These are phyloP conservation scores for Metarhizium humberi DNA, from an alignment of 2,329 filamentous ascomycete species.

Conservation along the genomic window DNA sequence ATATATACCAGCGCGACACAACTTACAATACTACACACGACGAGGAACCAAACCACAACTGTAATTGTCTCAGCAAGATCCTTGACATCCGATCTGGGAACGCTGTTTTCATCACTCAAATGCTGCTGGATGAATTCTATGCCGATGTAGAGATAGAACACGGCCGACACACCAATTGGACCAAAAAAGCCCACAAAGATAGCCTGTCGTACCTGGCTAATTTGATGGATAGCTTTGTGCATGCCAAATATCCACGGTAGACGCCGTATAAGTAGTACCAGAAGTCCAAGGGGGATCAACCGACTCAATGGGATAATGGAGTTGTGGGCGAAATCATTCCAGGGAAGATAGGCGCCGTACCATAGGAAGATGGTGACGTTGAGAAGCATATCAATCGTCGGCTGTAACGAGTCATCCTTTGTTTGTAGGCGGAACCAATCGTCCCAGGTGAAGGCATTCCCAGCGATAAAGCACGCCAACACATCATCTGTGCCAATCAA, in stretches of 20 bases:
- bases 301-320: conserved; percentile 63
- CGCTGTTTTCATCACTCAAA: conserved; percentile 45
- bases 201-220: conserved; percentile 64
- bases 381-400: conserved; percentile 88
- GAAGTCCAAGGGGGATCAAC: conserved; percentile 61
- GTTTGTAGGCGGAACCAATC: conserved; percentile 92
- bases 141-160: conserved; percentile 82
- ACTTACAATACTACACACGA: conserved; percentile 73
- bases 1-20: not conserved
- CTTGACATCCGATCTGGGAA: conserved; percentile 55
- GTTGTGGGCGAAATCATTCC: conserved; percentile 60
- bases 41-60: conserved; percentile 78
- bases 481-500: conserved; percentile 85
- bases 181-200: conserved; percentile 89
- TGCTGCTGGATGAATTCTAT: conserved; percentile 58
- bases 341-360: conserved; percentile 81
- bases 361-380: conserved; percentile 85
- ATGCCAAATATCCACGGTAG: conserved; percentile 67
- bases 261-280: conserved; percentile 69
- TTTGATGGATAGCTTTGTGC: conserved; percentile 70
- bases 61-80: conserved; percentile 56
- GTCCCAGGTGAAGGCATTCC: conserved; percentile 85
- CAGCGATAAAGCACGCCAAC: conserved; percentile 84
- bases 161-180: conserved; percentile 79
- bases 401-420: conserved; percentile 82